phyloP scores from a whole-genome alignment of 1,139 yeast species.

The Hemisphaericaspora xylanilytica region DNA sequence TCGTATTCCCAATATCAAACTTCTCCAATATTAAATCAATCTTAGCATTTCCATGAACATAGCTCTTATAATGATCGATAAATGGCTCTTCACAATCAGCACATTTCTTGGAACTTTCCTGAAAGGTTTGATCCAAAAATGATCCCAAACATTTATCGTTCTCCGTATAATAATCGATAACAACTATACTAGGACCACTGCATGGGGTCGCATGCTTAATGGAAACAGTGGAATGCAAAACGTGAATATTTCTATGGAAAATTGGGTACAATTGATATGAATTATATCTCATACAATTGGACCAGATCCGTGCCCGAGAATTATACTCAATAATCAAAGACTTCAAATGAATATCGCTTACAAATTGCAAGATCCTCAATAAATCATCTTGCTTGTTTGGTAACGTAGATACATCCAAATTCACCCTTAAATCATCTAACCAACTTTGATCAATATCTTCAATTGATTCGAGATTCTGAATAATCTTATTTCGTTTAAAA shows the following conservation, averaged over 20 bases:
- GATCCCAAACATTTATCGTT: slow-evolving; percentile 89
- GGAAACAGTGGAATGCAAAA: slow-evolving; percentile 80
- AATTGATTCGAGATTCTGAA: slow-evolving; percentile 21
- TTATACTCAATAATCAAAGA: slow-evolving; percentile 29
- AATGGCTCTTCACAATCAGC: slow-evolving; percentile 76
- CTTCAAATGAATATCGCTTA: slow-evolving; percentile 31
- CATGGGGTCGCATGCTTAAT: slow-evolving; percentile 89
- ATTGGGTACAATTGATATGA: slow-evolving; percentile 47
- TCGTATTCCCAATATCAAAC: slow-evolving; percentile 45
- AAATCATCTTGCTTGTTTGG: slow-evolving; percentile 39
- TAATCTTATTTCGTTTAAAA: slow-evolving; percentile 24
- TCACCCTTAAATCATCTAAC: slow-evolving; percentile 27
- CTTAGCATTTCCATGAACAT: slow-evolving; percentile 86
- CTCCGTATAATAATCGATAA: slow-evolving; percentile 86
- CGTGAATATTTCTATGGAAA: slow-evolving; percentile 72
- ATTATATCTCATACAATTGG: slow-evolving; percentile 36
- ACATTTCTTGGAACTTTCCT: slow-evolving; percentile 67
- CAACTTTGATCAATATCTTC: slow-evolving; percentile 24
- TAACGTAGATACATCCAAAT: slow-evolving; percentile 25
- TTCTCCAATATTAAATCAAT: slow-evolving; percentile 74
- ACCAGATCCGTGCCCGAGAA: slow-evolving; percentile 39
- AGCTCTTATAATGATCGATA: slow-evolving; percentile 77
- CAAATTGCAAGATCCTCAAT: slow-evolving; percentile 38
- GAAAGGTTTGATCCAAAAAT: slow-evolving; percentile 76
- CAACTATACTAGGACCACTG: slow-evolving; percentile 79